phyloP scores from a whole-genome alignment of 106 monocot species.

The Acanthochlamys bracteata region DNA sequence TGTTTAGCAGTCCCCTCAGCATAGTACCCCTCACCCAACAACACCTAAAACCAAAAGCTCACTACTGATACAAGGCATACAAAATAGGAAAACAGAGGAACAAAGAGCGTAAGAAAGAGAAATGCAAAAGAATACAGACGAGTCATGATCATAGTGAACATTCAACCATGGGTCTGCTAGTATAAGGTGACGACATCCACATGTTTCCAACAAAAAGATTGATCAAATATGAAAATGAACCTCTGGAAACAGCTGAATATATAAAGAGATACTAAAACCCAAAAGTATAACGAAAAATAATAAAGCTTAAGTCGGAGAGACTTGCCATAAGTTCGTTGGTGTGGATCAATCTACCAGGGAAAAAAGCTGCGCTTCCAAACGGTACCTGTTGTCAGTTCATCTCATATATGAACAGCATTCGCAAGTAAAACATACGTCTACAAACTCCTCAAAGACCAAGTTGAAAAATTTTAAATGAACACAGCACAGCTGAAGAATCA shows the following conservation, averaged over 20 bases:
- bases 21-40: conserved; percentile 87
- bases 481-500: too few relatives aligned
- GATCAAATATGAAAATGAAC: neutral
- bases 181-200: too few relatives aligned
- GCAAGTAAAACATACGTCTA: too few relatives aligned
- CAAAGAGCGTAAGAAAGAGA: neutral
- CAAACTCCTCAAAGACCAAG: too few relatives aligned
- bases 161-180: neutral
- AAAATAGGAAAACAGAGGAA: neutral
- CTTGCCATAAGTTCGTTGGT: conserved; percentile 90
- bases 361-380: conserved; percentile 86
- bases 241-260: neutral
- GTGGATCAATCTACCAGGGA: conserved; percentile 85
- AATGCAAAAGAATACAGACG: neutral
- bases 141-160: neutral
- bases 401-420: too few relatives aligned
- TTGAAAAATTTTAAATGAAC: too few relatives aligned
- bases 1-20: conserved; percentile 81
- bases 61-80: neutral
- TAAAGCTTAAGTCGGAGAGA: neutral
- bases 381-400: conserved; percentile 44
- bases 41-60: conserved; percentile 40
- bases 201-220: neutral
- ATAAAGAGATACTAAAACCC: neutral
- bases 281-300: neutral